Evolutionary conservation across 805 yeast genomes (phyloP).

Genomic region (Lipomyces mesembrius): DNA sequence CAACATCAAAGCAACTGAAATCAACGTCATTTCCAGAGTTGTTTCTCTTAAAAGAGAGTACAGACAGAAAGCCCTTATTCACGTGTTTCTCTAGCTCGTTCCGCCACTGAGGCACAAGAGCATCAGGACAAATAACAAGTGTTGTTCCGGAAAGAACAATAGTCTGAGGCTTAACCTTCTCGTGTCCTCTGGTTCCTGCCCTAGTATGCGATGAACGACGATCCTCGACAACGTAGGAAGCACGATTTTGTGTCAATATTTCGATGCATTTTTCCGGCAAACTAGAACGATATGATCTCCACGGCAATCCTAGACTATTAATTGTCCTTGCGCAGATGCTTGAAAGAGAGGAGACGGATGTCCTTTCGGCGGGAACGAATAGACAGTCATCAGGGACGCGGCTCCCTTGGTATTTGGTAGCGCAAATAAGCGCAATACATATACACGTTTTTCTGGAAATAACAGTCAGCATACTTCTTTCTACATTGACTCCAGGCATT

Average conservation of each 20-base stretch:
- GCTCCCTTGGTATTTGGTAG: constrained; percentile 59
- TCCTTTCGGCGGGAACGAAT: constrained; percentile 36
- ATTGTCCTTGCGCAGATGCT: constrained; percentile 54
- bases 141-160: constrained; percentile 58
- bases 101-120: constrained; percentile 68
- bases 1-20: constrained; percentile 56
- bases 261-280: constrained; percentile 53
- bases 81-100: constrained; percentile 63
- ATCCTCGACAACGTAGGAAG: constrained; percentile 50
- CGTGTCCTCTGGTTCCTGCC: constrained; percentile 13
- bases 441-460: constrained; percentile 57
- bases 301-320: constrained; percentile 57
- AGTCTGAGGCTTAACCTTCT: constrained; percentile 42
- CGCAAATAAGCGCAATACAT: constrained; percentile 60
- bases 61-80: constrained; percentile 47
- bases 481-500: not conserved
- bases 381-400: constrained; percentile 48
- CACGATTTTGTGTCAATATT: constrained; percentile 50
- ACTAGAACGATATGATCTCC: constrained; percentile 55
- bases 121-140: constrained; percentile 67
- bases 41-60: constrained; percentile 37
- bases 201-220: constrained; percentile 20
- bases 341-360: constrained; percentile 42
- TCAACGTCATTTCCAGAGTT: constrained; percentile 40
- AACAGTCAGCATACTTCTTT: not conserved